These are phyloP conservation scores for Jasminum sambac DNA, from an alignment of 257 asterid genomes.

Conservation along the genomic window DNA sequence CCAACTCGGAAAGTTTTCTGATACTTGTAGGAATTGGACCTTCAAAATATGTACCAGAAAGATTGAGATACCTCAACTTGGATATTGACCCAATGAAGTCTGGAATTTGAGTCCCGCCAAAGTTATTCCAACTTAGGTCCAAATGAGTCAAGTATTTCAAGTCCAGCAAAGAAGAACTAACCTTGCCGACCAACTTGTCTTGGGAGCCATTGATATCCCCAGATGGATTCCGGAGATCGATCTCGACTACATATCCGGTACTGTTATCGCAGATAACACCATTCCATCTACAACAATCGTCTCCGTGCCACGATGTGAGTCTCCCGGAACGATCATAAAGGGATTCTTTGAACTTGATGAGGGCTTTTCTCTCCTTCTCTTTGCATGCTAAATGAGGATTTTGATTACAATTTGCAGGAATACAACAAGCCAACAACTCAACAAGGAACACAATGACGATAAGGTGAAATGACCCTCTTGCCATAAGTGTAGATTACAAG, in stretches of 20 bases:
- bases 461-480: not conserved
- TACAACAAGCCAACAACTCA: not conserved
- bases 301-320: too few species aligned
- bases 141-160: slow-evolving; percentile 30
- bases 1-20: slow-evolving; percentile 28
- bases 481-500: not conserved
- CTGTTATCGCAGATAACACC: slow-evolving; percentile 32
- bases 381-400: too few species aligned
- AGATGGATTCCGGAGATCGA: slow-evolving; percentile 27
- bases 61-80: slow-evolving; percentile 35
- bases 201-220: not conserved
- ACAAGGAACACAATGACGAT: slow-evolving; percentile 11
- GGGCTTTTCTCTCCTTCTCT: too few species aligned
- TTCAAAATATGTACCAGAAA: slow-evolving; percentile 35
- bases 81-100: slow-evolving; percentile 28
- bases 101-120: slow-evolving; percentile 37
- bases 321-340: too few species aligned
- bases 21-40: slow-evolving; percentile 30
- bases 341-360: too few species aligned
- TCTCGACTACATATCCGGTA: slow-evolving; percentile 28
- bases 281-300: too few species aligned
- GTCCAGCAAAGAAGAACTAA: too few species aligned
- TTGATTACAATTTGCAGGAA: not conserved
- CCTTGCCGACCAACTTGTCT: slow-evolving; percentile 23
- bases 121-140: slow-evolving; percentile 42